Conservation (phyloP, 2,329 filamentous ascomycete genomes). For the Diaporthe caulivora region DNA sequence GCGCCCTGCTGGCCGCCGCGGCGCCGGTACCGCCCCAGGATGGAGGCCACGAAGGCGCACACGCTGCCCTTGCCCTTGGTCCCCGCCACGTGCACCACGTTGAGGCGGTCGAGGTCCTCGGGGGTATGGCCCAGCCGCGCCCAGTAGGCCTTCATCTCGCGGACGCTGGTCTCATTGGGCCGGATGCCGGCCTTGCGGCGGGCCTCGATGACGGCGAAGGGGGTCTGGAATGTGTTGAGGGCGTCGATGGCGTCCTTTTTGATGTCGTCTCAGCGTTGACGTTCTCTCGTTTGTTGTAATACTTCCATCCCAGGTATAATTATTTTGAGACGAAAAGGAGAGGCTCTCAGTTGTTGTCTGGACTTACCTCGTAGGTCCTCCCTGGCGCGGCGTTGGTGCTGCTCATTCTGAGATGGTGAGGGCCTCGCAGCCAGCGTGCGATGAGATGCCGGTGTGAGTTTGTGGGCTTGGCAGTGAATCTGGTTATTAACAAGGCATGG, state of each 20-base stretch:
- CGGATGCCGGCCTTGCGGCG: slow-evolving; percentile 80
- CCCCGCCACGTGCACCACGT: slow-evolving; percentile 77
- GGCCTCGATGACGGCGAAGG: slow-evolving; percentile 83
- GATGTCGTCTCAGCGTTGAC: neutral
- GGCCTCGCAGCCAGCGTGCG: neutral
- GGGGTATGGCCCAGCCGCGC: slow-evolving; percentile 80
- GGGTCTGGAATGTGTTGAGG: slow-evolving; percentile 92
- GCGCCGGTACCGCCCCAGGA: slow-evolving; percentile 65
- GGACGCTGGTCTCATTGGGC: slow-evolving; percentile 77
- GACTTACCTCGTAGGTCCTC: slow-evolving; percentile 39
- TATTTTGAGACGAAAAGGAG: neutral
- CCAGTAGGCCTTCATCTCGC: slow-evolving; percentile 85
- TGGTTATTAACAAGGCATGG: slow-evolving; percentile 29
- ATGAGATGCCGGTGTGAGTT: neutral
- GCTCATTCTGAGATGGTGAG: slow-evolving; percentile 34
- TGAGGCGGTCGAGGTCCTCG: slow-evolving; percentile 69
- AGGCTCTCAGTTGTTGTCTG: neutral
- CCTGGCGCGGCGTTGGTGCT: slow-evolving; percentile 23
- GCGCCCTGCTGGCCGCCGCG: slow-evolving; percentile 33
- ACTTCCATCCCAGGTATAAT: neutral
- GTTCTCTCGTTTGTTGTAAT: neutral
- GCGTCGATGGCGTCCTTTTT: slow-evolving; percentile 83
- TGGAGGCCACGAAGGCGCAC: slow-evolving; percentile 75
- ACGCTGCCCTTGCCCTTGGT: slow-evolving; percentile 85
- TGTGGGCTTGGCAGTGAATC: neutral